Conservation (phyloP, 2,329 filamentous ascomycete genomes). For the Fragosphaeria purpurea region DNA sequence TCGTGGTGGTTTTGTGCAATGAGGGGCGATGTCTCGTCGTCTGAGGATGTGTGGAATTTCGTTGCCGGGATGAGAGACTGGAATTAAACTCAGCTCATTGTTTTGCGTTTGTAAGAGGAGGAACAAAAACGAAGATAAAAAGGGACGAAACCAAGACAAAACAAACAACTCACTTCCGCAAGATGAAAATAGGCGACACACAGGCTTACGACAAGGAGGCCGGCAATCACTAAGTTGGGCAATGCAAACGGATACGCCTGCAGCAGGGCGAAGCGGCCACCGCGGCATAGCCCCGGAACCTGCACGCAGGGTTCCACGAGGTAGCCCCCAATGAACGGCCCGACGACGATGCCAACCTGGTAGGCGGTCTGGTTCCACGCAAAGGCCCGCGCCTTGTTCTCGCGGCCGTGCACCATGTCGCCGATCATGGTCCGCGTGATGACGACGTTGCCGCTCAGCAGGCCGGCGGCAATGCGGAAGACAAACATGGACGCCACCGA, state of each 20-base stretch:
- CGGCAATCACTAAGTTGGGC: slow-evolving; percentile 7
- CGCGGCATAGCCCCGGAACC: slow-evolving; percentile 1
- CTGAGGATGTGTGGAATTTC: too few relatives aligned
- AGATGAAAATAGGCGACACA: slow-evolving; percentile 2
- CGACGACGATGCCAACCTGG: slow-evolving; percentile 8
- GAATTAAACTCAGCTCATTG: too few relatives aligned
- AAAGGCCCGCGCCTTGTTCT: slow-evolving; percentile 10
- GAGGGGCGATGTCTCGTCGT: too few relatives aligned
- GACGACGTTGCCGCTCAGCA: slow-evolving; percentile 10
- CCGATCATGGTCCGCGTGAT: slow-evolving; percentile 11
- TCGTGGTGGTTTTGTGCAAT: too few relatives aligned
- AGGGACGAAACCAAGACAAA: too few relatives aligned
- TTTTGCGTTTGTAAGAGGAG: too few relatives aligned
- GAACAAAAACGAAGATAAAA: too few relatives aligned
- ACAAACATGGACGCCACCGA: slow-evolving; percentile 5
- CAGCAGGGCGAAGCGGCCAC: slow-evolving; percentile 4
- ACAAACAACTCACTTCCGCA: slow-evolving; percentile 3
- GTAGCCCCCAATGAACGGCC: slow-evolving; percentile 9
- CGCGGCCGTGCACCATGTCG: slow-evolving; percentile 7
- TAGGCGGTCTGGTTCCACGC: slow-evolving; percentile 11
- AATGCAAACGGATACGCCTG: slow-evolving; percentile 8
- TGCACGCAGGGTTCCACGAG: slow-evolving; percentile 8
- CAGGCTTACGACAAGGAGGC: not conserved
- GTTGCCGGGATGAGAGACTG: too few relatives aligned
- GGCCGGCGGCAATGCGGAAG: slow-evolving; percentile 5